Percentiles rank a stretch among this genome's conserved stretches.
phyloP scores from a whole-genome alignment of 306 rosid genomes.

The Ormosia semicastrata region DNA sequence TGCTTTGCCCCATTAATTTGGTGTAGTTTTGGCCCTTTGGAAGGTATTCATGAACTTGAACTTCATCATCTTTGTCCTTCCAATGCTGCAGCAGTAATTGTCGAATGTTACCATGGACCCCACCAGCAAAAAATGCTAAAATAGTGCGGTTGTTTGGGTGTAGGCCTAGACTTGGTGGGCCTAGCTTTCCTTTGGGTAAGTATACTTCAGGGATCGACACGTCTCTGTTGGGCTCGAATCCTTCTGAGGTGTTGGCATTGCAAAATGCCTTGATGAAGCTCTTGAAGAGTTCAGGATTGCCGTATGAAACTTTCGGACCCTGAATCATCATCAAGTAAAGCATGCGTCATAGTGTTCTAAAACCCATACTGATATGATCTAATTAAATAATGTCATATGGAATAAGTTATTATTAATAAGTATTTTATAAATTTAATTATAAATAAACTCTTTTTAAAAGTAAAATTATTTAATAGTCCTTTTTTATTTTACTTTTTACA shows the following conservation, averaged over 20 bases:
- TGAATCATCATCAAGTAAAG: constrained; percentile 25
- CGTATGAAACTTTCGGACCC: constrained; percentile 63
- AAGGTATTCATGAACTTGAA: constrained; percentile 66
- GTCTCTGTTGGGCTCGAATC: constrained; percentile 58
- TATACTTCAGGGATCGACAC: constrained; percentile 65
- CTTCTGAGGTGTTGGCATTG: constrained; percentile 77
- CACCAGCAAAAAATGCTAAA: constrained; percentile 66
- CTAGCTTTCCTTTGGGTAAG: constrained; percentile 48
- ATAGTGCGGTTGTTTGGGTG: constrained; percentile 42
- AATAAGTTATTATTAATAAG: background rate
- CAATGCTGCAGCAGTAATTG: constrained; percentile 43
- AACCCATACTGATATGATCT: no score
- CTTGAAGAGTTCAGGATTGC: constrained; percentile 42
- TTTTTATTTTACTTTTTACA: no score
- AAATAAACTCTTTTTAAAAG: no score
- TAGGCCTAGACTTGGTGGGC: constrained; percentile 36
- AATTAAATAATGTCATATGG: no score
- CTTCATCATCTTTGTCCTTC: constrained; percentile 60
- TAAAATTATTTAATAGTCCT: no score
- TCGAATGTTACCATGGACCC: constrained; percentile 58
- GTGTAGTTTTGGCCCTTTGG: constrained; percentile 49
- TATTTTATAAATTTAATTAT: no score
- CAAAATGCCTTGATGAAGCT: constrained; percentile 59
- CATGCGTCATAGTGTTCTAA: background rate
- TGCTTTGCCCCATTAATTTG: constrained; percentile 55